Conservation (phyloP, 441 rosid genomes). For the Metrosideros polymorpha region DNA sequence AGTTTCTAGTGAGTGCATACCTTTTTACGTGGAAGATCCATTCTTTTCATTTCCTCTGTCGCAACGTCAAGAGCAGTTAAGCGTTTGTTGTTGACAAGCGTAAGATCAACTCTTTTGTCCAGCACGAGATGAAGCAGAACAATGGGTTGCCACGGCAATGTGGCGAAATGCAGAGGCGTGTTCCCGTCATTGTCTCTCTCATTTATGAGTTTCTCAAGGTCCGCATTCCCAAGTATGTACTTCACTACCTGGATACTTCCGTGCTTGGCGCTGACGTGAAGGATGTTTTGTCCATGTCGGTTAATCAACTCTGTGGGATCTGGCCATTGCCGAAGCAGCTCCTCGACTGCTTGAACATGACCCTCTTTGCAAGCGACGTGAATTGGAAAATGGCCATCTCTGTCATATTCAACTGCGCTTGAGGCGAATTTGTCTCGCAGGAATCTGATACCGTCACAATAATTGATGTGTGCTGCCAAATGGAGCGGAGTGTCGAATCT, state of each 20-base stretch:
- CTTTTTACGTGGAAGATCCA: accelerated
- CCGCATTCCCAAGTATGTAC: not conserved
- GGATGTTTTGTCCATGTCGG: not conserved
- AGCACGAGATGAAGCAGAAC: not conserved
- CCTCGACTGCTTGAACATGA: not conserved
- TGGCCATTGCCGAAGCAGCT: not conserved
- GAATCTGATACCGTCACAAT: not conserved
- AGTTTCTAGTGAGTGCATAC: not conserved
- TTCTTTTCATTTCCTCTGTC: accelerated
- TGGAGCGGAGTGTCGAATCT: not conserved
- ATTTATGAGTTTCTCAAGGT: not conserved
- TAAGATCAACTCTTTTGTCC: not conserved
- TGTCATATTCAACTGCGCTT: not conserved
- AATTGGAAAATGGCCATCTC: not conserved
- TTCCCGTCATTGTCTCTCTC: not conserved
- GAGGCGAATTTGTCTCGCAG: not conserved
- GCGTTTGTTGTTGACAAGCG: not conserved
- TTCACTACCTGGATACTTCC: not conserved
- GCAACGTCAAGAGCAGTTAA: not conserved
- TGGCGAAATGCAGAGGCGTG: not conserved
- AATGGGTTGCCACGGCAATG: not conserved
- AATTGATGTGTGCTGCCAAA: not conserved
- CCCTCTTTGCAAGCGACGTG: not conserved
- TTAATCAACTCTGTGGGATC: not conserved
- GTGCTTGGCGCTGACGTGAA: not conserved